phyloP scores from a whole-genome alignment of 345 rosid genomes.

The Reutealis trisperma region DNA sequence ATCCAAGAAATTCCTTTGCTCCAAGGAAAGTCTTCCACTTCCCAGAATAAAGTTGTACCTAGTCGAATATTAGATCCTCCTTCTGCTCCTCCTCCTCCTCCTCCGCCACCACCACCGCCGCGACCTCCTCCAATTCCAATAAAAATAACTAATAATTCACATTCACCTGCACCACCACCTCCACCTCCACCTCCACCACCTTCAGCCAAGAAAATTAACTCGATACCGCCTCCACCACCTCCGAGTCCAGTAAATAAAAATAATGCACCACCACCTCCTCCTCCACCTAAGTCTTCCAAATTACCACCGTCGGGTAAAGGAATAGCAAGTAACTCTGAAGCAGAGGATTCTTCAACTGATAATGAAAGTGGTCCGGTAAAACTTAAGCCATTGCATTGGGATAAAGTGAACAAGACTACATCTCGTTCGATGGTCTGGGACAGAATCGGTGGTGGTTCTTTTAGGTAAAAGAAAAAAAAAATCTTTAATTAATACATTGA shows the following conservation, averaged over 20 bases:
- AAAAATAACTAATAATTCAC: conserved; percentile 27
- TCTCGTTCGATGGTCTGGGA: conserved; percentile 96
- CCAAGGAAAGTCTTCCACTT: conserved; percentile 57
- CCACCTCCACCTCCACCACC: conserved; percentile 36
- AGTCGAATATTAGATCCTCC: background rate
- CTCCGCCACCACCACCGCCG: conserved; percentile 25
- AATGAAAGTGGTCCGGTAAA: conserved; percentile 50
- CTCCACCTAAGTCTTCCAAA: conserved; percentile 40
- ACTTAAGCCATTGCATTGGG: conserved; percentile 92
- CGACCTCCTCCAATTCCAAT: conserved; percentile 26
- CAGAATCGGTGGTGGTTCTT: conserved; percentile 75
- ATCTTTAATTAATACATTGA: background rate
- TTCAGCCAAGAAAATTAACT: background rate
- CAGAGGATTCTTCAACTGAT: conserved; percentile 36
- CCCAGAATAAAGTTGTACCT: conserved; percentile 38
- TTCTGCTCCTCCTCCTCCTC: conserved; percentile 25
- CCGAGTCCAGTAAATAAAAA: conserved; percentile 25
- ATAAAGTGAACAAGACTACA: conserved; percentile 58
- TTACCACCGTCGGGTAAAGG: conserved; percentile 44
- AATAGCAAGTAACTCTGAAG: conserved; percentile 21
- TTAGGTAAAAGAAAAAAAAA: conserved; percentile 46
- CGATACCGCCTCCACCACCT: conserved; percentile 36
- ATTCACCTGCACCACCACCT: conserved; percentile 49
- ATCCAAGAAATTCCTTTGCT: conserved; percentile 64
- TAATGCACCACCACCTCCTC: conserved; percentile 49